Conservation (phyloP, 2,329 filamentous ascomycete species). For the Fusarium napiforme region DNA sequence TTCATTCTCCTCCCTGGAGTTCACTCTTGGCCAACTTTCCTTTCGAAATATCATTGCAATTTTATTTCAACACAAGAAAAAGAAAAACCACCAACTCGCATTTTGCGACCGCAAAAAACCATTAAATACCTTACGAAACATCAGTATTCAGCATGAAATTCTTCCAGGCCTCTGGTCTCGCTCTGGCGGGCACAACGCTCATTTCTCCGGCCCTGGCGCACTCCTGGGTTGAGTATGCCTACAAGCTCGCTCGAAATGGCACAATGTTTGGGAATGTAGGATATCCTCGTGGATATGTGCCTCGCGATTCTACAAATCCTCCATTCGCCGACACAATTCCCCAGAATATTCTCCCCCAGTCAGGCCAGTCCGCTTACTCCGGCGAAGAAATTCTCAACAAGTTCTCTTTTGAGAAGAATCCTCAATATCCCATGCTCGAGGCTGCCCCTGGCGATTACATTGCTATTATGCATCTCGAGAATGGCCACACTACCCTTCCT, state of each 20-base stretch:
- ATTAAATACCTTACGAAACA: conserved; percentile 8
- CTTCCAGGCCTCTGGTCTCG: conserved; percentile 23
- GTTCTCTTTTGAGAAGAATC: conserved; percentile 50
- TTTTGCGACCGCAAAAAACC: conserved; percentile 1
- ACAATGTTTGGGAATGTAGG: conserved; percentile 77
- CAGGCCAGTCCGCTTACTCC: conserved; percentile 72
- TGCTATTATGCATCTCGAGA: conserved; percentile 77
- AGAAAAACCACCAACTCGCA: conserved; percentile 3
- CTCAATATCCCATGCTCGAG: conserved; percentile 70
- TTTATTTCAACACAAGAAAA: conserved; percentile 12
- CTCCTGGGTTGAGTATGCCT: conserved; percentile 84
- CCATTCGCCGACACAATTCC: conserved; percentile 69
- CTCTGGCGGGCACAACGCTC: conserved; percentile 43
- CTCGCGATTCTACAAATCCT: conserved; percentile 61
- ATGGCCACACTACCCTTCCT: conserved; percentile 77
- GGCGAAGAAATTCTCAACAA: conserved; percentile 64
- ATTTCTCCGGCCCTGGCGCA: conserved; percentile 65
- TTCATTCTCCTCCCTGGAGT: conserved; percentile 30
- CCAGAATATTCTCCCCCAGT: conserved; percentile 70
- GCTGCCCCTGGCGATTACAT: conserved; percentile 70
- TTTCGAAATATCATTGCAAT: conserved; percentile 25
- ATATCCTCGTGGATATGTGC: conserved; percentile 77
- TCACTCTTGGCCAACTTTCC: conserved; percentile 21
- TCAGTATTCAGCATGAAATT: conserved; percentile 38
- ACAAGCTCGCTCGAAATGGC: conserved; percentile 77